phyloP scores from a whole-genome alignment of 2,329 filamentous ascomycete genomes.

The Sarocladium oryzae region DNA sequence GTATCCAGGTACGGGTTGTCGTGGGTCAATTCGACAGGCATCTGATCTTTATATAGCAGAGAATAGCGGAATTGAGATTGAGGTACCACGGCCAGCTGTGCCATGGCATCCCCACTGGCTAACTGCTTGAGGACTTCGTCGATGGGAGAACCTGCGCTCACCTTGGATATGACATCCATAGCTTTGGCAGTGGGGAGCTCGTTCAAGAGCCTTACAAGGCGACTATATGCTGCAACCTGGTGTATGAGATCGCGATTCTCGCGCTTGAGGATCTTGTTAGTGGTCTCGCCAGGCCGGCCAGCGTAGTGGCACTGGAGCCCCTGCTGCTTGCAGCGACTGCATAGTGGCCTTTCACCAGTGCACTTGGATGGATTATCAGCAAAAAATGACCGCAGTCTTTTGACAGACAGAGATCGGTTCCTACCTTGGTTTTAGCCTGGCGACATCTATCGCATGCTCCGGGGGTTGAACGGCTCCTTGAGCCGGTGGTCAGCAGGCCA shows the following conservation, averaged over 20 bases:
- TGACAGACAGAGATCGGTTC: neutral
- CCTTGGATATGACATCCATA: conserved; percentile 24
- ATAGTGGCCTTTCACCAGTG: conserved; percentile 19
- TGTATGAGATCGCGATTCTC: conserved; percentile 7
- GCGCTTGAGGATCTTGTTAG: conserved; percentile 15
- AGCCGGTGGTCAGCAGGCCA: too few species aligned
- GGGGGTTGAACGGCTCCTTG: too few species aligned
- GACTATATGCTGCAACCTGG: conserved; percentile 10
- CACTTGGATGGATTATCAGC: conserved; percentile 15
- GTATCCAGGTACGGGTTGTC: conserved; percentile 22
- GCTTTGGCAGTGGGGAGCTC: conserved; percentile 23
- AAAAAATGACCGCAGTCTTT: neutral
- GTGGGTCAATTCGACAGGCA: conserved; percentile 13
- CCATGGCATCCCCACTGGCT: conserved; percentile 27
- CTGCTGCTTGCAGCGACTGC: conserved; percentile 16
- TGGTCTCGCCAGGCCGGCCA: conserved; percentile 15
- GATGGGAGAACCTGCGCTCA: conserved; percentile 27
- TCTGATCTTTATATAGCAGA: conserved; percentile 27
- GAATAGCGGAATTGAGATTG: conserved; percentile 32
- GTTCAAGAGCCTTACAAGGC: conserved; percentile 16
- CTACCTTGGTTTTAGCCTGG: too few species aligned
- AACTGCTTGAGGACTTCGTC: conserved; percentile 26
- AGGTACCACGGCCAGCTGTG: conserved; percentile 30
- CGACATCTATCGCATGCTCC: too few species aligned
- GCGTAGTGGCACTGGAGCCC: conserved; percentile 15